phyloP scores from a whole-genome alignment of 2,329 filamentous ascomycete species.

The Madurella fahalii region DNA sequence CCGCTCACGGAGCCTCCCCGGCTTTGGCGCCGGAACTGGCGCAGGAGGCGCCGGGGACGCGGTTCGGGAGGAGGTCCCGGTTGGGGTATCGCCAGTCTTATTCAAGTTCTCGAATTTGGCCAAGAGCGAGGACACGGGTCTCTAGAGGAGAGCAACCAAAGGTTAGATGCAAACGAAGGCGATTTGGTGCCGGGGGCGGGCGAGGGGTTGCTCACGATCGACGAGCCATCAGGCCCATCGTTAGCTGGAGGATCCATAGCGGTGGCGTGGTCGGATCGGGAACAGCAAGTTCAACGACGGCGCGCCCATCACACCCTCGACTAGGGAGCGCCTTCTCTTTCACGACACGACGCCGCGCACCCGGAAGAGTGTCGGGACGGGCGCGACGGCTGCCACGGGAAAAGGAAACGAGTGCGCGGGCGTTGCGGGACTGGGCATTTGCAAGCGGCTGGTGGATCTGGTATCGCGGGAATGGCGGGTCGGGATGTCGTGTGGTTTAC shows the following conservation, averaged over 20 bases:
- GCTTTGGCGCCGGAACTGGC: conserved; percentile 32
- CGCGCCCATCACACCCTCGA: conserved; percentile 35
- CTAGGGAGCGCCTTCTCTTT: conserved; percentile 19
- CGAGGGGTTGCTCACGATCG: conserved; percentile 54
- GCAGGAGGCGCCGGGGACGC: conserved; percentile 32
- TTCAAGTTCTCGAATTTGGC: conserved; percentile 79
- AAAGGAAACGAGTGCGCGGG: neutral
- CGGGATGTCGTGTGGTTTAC: conserved; percentile 6
- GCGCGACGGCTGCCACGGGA: conserved; percentile 1
- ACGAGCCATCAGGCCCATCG: conserved; percentile 70
- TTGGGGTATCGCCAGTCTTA: conserved; percentile 37
- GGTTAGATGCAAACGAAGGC: conserved; percentile 6
- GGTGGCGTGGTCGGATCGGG: conserved; percentile 20
- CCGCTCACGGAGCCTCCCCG: conserved; percentile 40
- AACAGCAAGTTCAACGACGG: conserved; percentile 18
- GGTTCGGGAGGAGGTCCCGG: conserved; percentile 34
- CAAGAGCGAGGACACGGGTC: conserved; percentile 75
- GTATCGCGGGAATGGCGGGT: neutral
- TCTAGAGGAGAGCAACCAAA: conserved; percentile 45
- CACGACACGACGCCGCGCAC: conserved; percentile 21
- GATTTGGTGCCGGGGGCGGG: neutral
- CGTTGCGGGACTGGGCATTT: conserved; percentile 5
- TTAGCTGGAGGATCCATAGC: conserved; percentile 43
- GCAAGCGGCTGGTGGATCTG: neutral
- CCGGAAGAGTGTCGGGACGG: neutral